These are phyloP conservation scores for Maudiozyma bulderi DNA, from an alignment of 805 yeast genomes.

Conservation along the genomic window DNA sequence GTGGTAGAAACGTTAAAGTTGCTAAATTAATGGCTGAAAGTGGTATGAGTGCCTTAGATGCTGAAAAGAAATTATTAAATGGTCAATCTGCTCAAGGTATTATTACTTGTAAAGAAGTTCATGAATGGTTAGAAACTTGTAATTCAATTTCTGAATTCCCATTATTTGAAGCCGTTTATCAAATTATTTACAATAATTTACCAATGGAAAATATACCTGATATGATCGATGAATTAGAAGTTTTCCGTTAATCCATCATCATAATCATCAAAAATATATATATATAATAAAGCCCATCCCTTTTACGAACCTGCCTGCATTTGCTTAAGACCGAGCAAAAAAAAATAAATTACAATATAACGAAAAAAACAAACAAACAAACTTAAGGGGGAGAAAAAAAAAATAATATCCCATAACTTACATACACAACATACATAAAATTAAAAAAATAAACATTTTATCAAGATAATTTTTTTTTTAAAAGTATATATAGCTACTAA, in stretches of 20 bases:
- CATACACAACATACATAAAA: no score
- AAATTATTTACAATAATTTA: conserved; percentile 66
- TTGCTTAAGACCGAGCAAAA: background rate
- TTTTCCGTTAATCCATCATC: conserved; percentile 7
- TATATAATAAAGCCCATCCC: no score
- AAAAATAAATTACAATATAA: no score
- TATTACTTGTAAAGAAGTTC: conserved; percentile 82
- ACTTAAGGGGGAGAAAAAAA: no score
- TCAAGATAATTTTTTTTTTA: no score
- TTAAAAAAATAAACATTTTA: no score
- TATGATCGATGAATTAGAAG: conserved; percentile 43
- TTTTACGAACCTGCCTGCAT: background rate
- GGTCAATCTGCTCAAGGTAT: conserved; percentile 98
- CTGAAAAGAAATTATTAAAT: conserved; percentile 78
- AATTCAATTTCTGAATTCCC: conserved; percentile 63
- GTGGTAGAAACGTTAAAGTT: conserved; percentile 93
- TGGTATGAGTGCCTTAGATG: conserved; percentile 65
- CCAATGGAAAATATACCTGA: conserved; percentile 68
- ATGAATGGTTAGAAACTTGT: conserved; percentile 54
- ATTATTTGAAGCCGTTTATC: conserved; percentile 55
- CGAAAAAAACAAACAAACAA: no score
- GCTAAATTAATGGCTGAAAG: conserved; percentile 78
- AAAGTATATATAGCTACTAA: no score
- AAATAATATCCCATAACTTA: no score
- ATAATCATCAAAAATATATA: background rate